Conservation (phyloP, 176 grass and related monocot species). For the Zoysia pacifica region DNA sequence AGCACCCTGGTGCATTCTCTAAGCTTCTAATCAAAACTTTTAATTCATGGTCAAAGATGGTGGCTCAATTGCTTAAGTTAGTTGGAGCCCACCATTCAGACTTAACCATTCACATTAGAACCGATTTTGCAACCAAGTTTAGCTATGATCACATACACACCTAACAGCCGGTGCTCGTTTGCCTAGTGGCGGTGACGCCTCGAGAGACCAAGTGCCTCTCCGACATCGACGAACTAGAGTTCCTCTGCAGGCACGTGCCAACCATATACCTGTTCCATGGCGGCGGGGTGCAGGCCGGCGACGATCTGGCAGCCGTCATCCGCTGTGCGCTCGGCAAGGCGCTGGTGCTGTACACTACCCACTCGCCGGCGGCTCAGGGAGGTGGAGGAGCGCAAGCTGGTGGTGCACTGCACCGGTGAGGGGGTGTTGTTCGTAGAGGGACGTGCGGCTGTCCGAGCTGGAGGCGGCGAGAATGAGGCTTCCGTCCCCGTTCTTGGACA, state of each 20-base stretch:
- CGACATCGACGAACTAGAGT: slow-evolving; percentile 58
- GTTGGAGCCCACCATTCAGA: no score
- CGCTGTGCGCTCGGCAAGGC: slow-evolving; percentile 29
- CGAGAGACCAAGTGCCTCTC: slow-evolving; percentile 50
- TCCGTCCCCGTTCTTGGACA: slow-evolving; percentile 47
- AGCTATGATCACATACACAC: no score
- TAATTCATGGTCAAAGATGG: no score
- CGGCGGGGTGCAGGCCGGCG: not conserved
- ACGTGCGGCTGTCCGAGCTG: slow-evolving; percentile 37
- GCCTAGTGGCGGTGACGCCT: slow-evolving; percentile 20
- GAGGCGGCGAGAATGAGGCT: slow-evolving; percentile 5
- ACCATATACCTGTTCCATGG: slow-evolving; percentile 38
- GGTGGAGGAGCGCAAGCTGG: slow-evolving; percentile 33
- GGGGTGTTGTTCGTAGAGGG: slow-evolving; percentile 57
- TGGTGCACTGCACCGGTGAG: slow-evolving; percentile 53
- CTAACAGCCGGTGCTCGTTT: slow-evolving; percentile 29
- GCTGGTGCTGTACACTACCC: slow-evolving; percentile 61
- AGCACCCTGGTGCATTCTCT: no score
- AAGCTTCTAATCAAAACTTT: no score
- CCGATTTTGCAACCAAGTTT: no score
- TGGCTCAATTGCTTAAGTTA: no score
- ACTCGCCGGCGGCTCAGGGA: slow-evolving; percentile 49
- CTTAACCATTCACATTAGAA: no score
- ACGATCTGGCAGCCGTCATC: slow-evolving; percentile 33
- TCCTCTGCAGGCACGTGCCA: not conserved